Conservation (phyloP, 176 grass and related monocot species). For the Elaeis guineensis region DNA sequence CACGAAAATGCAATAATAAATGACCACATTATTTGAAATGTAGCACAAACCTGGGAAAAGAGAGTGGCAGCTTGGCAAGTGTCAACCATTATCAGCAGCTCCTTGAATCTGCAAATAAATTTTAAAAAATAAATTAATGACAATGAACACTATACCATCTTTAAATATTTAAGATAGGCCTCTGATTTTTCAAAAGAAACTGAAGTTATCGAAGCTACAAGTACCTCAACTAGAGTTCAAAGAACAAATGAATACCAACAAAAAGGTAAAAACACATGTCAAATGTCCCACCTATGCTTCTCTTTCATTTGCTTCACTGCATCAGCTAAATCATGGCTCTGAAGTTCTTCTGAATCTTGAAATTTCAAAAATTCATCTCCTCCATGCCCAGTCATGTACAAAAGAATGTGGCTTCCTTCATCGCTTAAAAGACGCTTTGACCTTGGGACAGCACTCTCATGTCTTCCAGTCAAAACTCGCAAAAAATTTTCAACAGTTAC, state of each 20-base stretch:
- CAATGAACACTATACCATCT: too few species aligned
- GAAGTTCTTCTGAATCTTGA: slow-evolving; percentile 97
- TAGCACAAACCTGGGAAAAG: slow-evolving; percentile 75
- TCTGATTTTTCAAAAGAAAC: too few species aligned
- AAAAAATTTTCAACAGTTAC: slow-evolving; percentile 95
- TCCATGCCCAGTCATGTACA: slow-evolving; percentile 99
- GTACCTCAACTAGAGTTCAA: background rate
- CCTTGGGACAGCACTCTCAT: slow-evolving; percentile 70
- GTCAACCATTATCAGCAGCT: slow-evolving; percentile 96
- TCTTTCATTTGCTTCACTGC: slow-evolving; percentile 99
- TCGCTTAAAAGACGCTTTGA: slow-evolving; percentile 93
- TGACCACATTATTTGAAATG: background rate
- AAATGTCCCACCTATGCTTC: slow-evolving; percentile 60
- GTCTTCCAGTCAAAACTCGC: slow-evolving; percentile 79
- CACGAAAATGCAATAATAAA: too few species aligned
- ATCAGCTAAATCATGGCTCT: slow-evolving; percentile 97
- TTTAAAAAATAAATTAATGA: background rate
- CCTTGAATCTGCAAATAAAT: slow-evolving; percentile 59
- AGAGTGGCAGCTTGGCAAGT: slow-evolving; percentile 98
- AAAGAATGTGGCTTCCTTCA: slow-evolving; percentile 94
- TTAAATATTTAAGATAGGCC: too few species aligned
- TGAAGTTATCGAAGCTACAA: too few species aligned
- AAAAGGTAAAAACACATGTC: slow-evolving; percentile 1
- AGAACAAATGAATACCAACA: background rate
- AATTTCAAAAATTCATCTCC: slow-evolving; percentile 98